Conservation (phyloP, 2,329 filamentous ascomycete species). For the Fusarium sp. region DNA sequence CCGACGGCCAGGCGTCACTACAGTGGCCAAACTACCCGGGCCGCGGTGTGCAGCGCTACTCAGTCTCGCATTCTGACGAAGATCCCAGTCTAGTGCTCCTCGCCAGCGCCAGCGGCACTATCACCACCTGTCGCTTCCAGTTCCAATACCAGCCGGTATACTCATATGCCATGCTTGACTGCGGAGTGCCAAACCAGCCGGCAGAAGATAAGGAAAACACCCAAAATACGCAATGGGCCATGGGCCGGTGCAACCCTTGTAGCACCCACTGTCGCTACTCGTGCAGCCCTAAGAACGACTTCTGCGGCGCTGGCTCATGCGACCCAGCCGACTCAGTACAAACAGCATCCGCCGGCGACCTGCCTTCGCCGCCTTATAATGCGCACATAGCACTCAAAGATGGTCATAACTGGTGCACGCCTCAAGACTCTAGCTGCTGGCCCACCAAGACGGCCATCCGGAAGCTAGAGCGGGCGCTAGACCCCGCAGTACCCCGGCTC, state of each 20-base stretch:
- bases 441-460: constrained; percentile 1
- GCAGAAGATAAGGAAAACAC: neutral
- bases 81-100: constrained; percentile 11
- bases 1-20: constrained; percentile 16
- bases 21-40: constrained; percentile 21
- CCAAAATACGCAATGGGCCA: constrained; percentile 9
- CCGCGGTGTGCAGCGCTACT: constrained; percentile 18
- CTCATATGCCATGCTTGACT: constrained; percentile 16
- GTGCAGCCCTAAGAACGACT: constrained; percentile 13
- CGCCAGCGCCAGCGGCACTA: constrained; percentile 8
- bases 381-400: neutral
- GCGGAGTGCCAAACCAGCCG: neutral
- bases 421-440: neutral
- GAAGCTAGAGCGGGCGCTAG: neutral
- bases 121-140: constrained; percentile 18
- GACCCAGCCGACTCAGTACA: neutral
- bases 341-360: neutral
- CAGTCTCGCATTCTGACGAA: constrained; percentile 15
- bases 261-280: constrained; percentile 10
- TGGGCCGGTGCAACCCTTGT: constrained; percentile 14
- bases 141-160: constrained; percentile 19
- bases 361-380: neutral
- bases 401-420: neutral
- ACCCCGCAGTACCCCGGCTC: constrained; percentile 6
- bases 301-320: neutral